Evolutionary conservation across 306 rosid genomes (phyloP).

Genomic region (Trichosanthes truncata): DNA sequence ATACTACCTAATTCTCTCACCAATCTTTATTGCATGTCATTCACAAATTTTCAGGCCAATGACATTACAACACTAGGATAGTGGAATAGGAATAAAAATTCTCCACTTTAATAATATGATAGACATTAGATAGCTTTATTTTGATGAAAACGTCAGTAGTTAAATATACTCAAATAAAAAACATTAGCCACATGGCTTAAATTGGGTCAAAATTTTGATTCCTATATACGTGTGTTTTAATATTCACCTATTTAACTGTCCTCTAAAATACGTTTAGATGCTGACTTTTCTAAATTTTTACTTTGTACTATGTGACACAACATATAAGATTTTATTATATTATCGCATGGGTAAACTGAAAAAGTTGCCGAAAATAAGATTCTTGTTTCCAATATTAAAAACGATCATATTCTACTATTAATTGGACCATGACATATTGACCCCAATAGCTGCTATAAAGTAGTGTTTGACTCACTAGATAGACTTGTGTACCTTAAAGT

Average conservation of each 20-base stretch:
- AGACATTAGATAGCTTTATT: background rate
- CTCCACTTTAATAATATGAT: background rate
- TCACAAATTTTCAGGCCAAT: background rate
- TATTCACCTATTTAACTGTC: background rate
- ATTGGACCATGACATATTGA: too few relatives aligned
- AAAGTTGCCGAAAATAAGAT: too few relatives aligned
- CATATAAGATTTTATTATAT: too few relatives aligned
- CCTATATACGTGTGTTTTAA: background rate
- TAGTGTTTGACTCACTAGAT: too few relatives aligned
- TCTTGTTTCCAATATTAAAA: too few relatives aligned
- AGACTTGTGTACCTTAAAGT: too few relatives aligned
- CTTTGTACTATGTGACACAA: too few relatives aligned
- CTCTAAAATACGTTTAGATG: background rate
- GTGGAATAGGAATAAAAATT: background rate
- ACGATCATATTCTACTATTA: too few relatives aligned
- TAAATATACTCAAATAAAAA: background rate
- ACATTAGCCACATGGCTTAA: background rate
- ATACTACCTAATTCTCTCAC: background rate
- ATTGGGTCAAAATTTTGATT: too few relatives aligned
- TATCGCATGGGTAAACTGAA: too few relatives aligned
- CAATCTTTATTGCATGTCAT: background rate
- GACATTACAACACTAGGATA: background rate
- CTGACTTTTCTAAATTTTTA: too few relatives aligned
- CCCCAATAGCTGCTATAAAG: too few relatives aligned
- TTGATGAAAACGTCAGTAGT: background rate